Conservation (phyloP, 768 basidiomycete species). For the Gloeopeniophorella convolvens region DNA sequence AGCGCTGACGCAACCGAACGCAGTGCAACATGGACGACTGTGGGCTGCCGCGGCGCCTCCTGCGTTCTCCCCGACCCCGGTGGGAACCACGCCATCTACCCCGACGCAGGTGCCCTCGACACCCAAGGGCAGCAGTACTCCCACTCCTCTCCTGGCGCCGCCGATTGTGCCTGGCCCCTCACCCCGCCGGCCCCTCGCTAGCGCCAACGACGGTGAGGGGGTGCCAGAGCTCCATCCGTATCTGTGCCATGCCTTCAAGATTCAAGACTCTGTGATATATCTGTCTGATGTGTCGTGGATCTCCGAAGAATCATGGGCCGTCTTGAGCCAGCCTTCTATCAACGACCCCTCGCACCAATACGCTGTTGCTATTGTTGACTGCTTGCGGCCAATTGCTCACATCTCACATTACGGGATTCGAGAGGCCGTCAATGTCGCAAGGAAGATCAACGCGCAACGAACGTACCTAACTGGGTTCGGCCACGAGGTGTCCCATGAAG, state of each 20-base stretch:
- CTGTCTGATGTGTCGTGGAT: conserved; percentile 80
- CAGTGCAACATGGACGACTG: conserved; percentile 67
- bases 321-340: conserved; percentile 32
- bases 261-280: conserved; percentile 63
- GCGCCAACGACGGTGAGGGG: conserved; percentile 1
- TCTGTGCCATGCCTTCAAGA: conserved; percentile 61
- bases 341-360: conserved; percentile 27
- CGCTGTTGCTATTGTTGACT: conserved; percentile 70
- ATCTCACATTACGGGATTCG: conserved; percentile 77
- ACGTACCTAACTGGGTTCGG: conserved; percentile 74
- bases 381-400: conserved; percentile 57
- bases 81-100: conserved; percentile 28
- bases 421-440: conserved; percentile 49
- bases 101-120: conserved; percentile 24
- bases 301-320: conserved; percentile 62
- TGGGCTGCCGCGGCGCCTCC: conserved; percentile 41
- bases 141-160: not conserved
- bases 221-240: conserved; percentile 45
- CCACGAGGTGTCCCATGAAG: conserved; percentile 74
- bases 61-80: conserved; percentile 37
- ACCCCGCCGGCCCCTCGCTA: conserved; percentile 4
- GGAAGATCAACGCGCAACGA: conserved; percentile 49
- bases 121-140: conserved; percentile 6
- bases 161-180: not conserved
- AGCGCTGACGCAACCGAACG: not conserved